These are phyloP conservation scores for Stagonosporopsis tanaceti DNA, from an alignment of 2,329 filamentous ascomycete species.

Conservation along the genomic window DNA sequence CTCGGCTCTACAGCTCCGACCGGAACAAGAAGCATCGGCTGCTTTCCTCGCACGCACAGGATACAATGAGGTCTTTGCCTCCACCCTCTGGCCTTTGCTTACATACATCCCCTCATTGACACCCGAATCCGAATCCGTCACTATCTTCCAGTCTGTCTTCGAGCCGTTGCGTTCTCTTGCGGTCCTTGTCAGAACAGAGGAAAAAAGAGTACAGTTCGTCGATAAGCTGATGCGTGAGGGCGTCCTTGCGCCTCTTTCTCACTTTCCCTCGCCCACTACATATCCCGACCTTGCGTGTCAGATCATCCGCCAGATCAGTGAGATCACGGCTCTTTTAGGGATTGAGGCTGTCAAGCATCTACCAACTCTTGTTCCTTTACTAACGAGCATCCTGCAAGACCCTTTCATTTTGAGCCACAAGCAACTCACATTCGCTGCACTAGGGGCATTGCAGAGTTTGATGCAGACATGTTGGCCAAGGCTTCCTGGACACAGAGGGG, in stretches of 20 bases:
- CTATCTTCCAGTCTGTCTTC: slow-evolving; percentile 71
- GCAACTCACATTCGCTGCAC: slow-evolving; percentile 62
- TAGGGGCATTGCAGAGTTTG: slow-evolving; percentile 63
- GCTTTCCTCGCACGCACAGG: slow-evolving; percentile 61
- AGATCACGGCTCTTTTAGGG: slow-evolving; percentile 65
- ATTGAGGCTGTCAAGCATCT: slow-evolving; percentile 73
- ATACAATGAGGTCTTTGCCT: slow-evolving; percentile 72
- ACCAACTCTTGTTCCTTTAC: slow-evolving; percentile 72
- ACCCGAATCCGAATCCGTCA: slow-evolving; percentile 72
- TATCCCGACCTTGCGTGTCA: slow-evolving; percentile 65
- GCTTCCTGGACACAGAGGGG: slow-evolving; percentile 67
- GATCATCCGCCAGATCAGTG: slow-evolving; percentile 61
- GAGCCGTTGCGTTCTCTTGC: slow-evolving; percentile 68
- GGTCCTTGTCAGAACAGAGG: slow-evolving; percentile 20
- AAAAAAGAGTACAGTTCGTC: slow-evolving; percentile 45
- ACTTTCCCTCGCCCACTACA: slow-evolving; percentile 60
- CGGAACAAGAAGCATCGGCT: slow-evolving; percentile 43
- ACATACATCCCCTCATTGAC: slow-evolving; percentile 80
- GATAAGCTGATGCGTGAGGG: slow-evolving; percentile 55
- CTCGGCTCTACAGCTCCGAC: slow-evolving; percentile 36
- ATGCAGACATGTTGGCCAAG: slow-evolving; percentile 75
- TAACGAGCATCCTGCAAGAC: slow-evolving; percentile 71
- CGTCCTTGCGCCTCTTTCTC: slow-evolving; percentile 57
- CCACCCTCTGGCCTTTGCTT: slow-evolving; percentile 75
- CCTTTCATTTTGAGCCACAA: slow-evolving; percentile 69